Percentiles rank a stretch among this genome's conserved stretches.
These are phyloP conservation scores for Mycena venus DNA, from an alignment of 768 basidiomycete genomes.

Conservation along the genomic window DNA sequence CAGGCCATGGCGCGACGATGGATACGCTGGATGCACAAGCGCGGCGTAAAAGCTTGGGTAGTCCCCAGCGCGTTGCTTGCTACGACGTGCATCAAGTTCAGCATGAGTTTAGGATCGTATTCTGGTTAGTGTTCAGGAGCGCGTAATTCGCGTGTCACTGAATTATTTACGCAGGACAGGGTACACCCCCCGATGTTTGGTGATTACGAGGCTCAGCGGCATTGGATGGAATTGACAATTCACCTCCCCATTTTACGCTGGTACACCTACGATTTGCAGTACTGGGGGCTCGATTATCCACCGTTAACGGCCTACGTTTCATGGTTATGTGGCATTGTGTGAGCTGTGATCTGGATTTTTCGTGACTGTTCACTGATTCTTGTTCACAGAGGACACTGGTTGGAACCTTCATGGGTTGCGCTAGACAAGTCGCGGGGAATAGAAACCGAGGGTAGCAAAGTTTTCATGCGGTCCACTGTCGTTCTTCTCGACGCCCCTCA, in stretches of 20 bases:
- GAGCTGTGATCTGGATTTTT: constrained; percentile 42
- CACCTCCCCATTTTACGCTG: constrained; percentile 82
- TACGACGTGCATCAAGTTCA: constrained; percentile 73
- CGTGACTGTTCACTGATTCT: not conserved
- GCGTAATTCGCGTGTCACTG: not conserved
- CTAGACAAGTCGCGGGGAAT: constrained; percentile 78
- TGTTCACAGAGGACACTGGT: constrained; percentile 47
- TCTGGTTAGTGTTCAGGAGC: constrained; percentile 72
- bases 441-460: constrained; percentile 73
- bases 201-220: constrained; percentile 94
- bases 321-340: constrained; percentile 86
- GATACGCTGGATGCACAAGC: constrained; percentile 86
- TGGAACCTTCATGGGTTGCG: constrained; percentile 78
- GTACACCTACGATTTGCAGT: constrained; percentile 91
- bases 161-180: constrained; percentile 62
- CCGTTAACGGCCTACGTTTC: constrained; percentile 93
- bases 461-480: constrained; percentile 88
- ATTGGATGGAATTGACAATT: constrained; percentile 94
- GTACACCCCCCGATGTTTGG: constrained; percentile 88
- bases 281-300: constrained; percentile 97
- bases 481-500: constrained; percentile 72
- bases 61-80: constrained; percentile 67
- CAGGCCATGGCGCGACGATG: constrained; percentile 68
- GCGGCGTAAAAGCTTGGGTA: constrained; percentile 70
- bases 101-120: constrained; percentile 82